A percentile compares a stretch with the other conserved stretches of the same genome.
These are phyloP conservation scores for Nematodospora valgi DNA, from an alignment of 805 yeast species.

Conservation along the genomic window DNA sequence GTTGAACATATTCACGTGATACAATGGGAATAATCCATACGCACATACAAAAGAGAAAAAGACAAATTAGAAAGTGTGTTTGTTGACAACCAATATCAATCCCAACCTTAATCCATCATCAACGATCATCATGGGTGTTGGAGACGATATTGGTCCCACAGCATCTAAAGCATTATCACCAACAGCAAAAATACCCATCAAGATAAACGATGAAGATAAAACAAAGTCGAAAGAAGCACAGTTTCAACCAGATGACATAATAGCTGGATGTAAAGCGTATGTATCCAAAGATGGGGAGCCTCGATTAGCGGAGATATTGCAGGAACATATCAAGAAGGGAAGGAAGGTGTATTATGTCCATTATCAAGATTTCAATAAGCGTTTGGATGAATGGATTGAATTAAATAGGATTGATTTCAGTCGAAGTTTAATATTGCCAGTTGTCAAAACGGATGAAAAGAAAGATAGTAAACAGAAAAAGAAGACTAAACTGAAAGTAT, in stretches of 20 bases:
- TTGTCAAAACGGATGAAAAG: constrained; percentile 48
- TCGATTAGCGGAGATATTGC: constrained; percentile 81
- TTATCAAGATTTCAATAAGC: constrained; percentile 89
- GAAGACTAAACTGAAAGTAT: constrained; percentile 16
- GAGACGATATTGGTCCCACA: background rate
- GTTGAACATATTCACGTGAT: too few relatives aligned
- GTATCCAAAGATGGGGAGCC: constrained; percentile 78
- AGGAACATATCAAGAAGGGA: constrained; percentile 70
- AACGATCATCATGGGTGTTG: too few relatives aligned
- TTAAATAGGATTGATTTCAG: constrained; percentile 67
- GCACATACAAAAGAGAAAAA: too few relatives aligned
- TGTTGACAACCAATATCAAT: too few relatives aligned
- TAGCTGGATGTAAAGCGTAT: constrained; percentile 77
- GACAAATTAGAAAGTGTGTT: too few relatives aligned
- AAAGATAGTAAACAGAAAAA: constrained; percentile 32
- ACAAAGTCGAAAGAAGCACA: constrained; percentile 2
- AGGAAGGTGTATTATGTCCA: constrained; percentile 86
- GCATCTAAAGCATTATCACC: too few relatives aligned
- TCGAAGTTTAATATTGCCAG: constrained; percentile 71
- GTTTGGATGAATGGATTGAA: constrained; percentile 93
- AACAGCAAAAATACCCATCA: constrained; percentile 1
- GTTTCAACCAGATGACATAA: constrained; percentile 46
- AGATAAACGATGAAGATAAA: constrained; percentile 1
- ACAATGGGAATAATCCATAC: too few relatives aligned
- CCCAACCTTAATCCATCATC: too few relatives aligned